A percentile compares a stretch with the other conserved stretches of the same genome.
These are phyloP conservation scores for Adansonia rubrostipa DNA, from an alignment of 441 rosid genomes.

Conservation along the genomic window DNA sequence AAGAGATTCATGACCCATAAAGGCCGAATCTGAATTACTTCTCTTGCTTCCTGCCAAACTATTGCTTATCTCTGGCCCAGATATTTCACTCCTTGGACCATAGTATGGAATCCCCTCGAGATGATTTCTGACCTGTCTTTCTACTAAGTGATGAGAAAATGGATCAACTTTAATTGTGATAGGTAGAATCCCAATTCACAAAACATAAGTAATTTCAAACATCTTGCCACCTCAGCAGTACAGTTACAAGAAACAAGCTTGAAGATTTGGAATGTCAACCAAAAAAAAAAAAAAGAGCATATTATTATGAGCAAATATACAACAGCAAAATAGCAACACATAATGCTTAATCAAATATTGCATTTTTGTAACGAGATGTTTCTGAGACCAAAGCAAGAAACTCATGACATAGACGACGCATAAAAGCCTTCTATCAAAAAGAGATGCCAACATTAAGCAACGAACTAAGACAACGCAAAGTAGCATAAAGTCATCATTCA, in stretches of 20 bases:
- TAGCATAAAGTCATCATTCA: slow-evolving; percentile 6
- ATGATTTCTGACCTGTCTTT: slow-evolving; percentile 69
- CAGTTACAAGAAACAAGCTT: not conserved
- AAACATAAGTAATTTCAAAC: not conserved
- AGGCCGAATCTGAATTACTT: slow-evolving; percentile 73
- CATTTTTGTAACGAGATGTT: not conserved
- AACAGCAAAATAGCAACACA: not conserved
- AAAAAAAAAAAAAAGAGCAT: not conserved
- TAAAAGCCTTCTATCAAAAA: not conserved
- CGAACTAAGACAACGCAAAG: not conserved
- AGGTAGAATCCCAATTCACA: slow-evolving; percentile 2
- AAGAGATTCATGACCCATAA: slow-evolving; percentile 59
- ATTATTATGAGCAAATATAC: not conserved
- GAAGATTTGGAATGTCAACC: not conserved
- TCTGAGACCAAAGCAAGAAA: not conserved
- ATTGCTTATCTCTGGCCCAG: slow-evolving; percentile 65
- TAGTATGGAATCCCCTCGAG: slow-evolving; percentile 84
- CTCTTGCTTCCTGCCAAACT: slow-evolving; percentile 73
- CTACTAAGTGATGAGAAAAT: slow-evolving; percentile 43
- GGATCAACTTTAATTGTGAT: slow-evolving; percentile 24
- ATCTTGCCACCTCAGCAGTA: not conserved
- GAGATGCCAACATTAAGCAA: not conserved
- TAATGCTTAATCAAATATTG: not conserved
- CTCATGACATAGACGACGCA: not conserved
- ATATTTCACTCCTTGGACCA: slow-evolving; percentile 68